Evolutionary conservation across 768 basidiomycete species (phyloP), one percentile per base, ranked within the genome.

Genomic region (Trametes coccinea): DNA sequence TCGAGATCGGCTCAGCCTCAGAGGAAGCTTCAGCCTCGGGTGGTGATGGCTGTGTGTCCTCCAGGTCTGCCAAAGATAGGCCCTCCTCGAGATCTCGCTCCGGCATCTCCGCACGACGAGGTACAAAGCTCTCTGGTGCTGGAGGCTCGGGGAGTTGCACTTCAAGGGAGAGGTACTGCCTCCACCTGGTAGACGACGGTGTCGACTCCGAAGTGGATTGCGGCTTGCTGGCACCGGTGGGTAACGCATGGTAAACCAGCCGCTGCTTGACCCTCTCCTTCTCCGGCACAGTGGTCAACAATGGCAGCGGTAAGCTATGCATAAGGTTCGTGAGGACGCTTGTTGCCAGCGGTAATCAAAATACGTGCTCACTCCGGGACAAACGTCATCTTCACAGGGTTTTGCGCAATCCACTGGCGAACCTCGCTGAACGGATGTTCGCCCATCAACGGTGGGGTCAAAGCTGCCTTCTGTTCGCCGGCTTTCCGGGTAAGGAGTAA

Each of bases 401-500:
- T 68, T 2, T 71, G 68, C 66, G 73, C 60, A 7, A 82, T 67
- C 85, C 84, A 84, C 29, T 78, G 66, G 43, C 82, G 70, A 17
- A 84, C 67, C 22, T 81, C 76, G 13, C 71, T 66, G 59, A 84
- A 75, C 29, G 76, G 63, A 46, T 72, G 73, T 5, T 72, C 65
- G 10, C 81, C 82, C 45, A 71, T 67, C 13, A 87, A 66, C 9
- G 85, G 86, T 30, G 85, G 81, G 22, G 72, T 67, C 29, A 88
- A 75, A 13, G 72, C 76, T 6, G 71, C 63, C 39, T 71, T 75
- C 53, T 75, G 72, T 41, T 72, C 73, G 37, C 69, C 56, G n/a
- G 73, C 66, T 7, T 70, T 59, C 2, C 79, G 73, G 11, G 75
- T 74, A 54, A 86, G 71, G n/a, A 90, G 73, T 13, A 88, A 56